A percentile compares a stretch with the other conserved stretches of the same genome.
Conservation (phyloP, 257 asterid species). For the Oldenlandia corymbosa region DNA sequence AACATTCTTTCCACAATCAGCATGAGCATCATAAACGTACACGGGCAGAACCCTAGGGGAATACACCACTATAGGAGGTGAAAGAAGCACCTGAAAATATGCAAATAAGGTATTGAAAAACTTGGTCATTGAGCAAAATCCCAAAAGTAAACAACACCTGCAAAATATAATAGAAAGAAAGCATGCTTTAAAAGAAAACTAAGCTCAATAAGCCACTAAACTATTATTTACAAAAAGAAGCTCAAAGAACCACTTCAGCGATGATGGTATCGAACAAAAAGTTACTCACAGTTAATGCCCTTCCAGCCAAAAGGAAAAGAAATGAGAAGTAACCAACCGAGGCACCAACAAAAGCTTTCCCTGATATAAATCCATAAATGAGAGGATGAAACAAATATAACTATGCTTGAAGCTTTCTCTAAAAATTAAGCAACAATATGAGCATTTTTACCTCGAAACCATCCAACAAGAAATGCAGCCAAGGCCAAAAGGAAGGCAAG, state of each 20-base stretch:
- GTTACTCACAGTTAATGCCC: slow-evolving; percentile 93
- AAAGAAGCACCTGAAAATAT: slow-evolving; percentile 81
- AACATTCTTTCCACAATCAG: slow-evolving; percentile 97
- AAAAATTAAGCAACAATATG: neutral
- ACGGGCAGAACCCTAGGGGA: slow-evolving; percentile 98
- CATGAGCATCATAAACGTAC: slow-evolving; percentile 99
- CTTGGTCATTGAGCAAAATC: neutral
- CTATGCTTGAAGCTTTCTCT: neutral
- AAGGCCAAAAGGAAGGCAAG: slow-evolving; percentile 95
- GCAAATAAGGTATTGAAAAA: slow-evolving; percentile 5
- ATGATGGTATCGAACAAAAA: neutral
- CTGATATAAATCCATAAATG: slow-evolving; percentile 34
- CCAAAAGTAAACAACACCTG: neutral
- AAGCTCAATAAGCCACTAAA: no score
- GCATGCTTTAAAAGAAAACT: neutral
- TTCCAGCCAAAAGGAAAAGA: slow-evolving; percentile 92
- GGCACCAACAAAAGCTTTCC: slow-evolving; percentile 90
- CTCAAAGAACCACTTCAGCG: slow-evolving; percentile 1
- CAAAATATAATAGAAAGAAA: no score
- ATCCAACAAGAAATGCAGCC: slow-evolving; percentile 91
- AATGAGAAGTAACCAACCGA: slow-evolving; percentile 98
- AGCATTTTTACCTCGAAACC: slow-evolving; percentile 64
- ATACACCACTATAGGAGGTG: slow-evolving; percentile 97
- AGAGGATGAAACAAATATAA: slow-evolving; percentile 3
- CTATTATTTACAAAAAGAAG: no score